Conservation (phyloP, 495 filamentous ascomycete species). For the Aspergillus affinis region DNA sequence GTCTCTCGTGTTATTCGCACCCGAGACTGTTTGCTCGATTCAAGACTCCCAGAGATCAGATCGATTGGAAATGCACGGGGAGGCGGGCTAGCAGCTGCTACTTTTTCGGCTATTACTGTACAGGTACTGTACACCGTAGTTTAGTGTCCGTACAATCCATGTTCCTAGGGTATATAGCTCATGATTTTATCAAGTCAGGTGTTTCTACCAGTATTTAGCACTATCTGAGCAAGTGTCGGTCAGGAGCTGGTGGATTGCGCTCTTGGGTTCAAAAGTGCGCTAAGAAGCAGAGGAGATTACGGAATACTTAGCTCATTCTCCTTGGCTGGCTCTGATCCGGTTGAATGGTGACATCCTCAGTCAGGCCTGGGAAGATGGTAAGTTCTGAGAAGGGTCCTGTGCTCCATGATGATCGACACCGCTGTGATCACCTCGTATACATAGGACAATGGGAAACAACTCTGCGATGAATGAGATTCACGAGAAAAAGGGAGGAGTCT, state of each 20-base stretch:
- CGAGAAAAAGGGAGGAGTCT: not conserved
- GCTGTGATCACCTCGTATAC: not conserved
- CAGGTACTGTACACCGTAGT: not conserved
- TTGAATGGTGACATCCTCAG: too few relatives aligned
- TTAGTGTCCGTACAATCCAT: not conserved
- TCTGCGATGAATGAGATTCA: not conserved
- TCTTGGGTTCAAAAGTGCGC: too few relatives aligned
- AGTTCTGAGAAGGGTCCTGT: too few relatives aligned
- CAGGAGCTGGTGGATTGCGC: not conserved
- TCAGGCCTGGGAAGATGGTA: too few relatives aligned
- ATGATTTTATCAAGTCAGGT: not conserved
- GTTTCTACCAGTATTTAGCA: not conserved
- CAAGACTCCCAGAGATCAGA: not conserved
- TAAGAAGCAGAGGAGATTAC: not conserved
- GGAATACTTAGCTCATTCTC: too few relatives aligned
- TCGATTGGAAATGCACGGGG: not conserved
- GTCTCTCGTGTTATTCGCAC: not conserved
- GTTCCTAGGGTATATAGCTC: not conserved
- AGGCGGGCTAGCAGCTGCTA: not conserved
- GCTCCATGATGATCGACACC: not conserved
- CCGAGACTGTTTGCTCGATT: not conserved
- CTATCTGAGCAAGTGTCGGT: not conserved
- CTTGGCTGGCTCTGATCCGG: too few relatives aligned
- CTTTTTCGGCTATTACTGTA: not conserved
- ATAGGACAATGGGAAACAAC: not conserved